Base-by-base conservation (phyloP, 306 rosid genomes). In the Parietaria judaica region DNA sequence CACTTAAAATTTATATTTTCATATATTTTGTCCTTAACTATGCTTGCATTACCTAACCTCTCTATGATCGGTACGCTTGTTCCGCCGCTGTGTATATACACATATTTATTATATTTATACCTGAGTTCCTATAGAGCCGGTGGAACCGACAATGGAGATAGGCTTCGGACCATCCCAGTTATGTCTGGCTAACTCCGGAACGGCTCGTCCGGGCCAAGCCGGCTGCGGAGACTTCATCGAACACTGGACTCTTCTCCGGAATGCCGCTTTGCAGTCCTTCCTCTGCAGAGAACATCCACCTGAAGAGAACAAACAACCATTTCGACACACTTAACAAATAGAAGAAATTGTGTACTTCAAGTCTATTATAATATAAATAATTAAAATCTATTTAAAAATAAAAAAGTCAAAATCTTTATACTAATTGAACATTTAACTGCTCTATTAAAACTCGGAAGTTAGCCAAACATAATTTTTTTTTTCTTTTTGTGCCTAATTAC, bases 101-200 rank as follows among this genome's bases (percentile, higher is more conserved):
- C 31, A 23, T 23, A 23, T 2, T 0, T 23, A 2, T 23, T 23
- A 41, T 41, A 8, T 5, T 53, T 35, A 53, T 74, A 92, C 99
- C 94, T 92, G 99, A 72, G 99, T 92, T 77, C 99, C 99, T 68
- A 92, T 92, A 11, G 96, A 92, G 64, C 99, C 99, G 39, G 99
- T 92, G 45, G 72, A 84, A 44, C 99, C 99, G 11, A 92, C 81
- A 31, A 92, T 73, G 44, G 99, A 86, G 36, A 92, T 92, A 38
- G 96, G 94, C 82, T 92, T 92, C 51, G 84, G 96, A 6, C 96
- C 99, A 37, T 88, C 90, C 95, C 94, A 86, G 50, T 76, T 76
- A 80, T 70, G 74, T 50, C 63, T 69, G 65, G 71, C 79, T 1
- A 63, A 13, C 66, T 88, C 95, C 0, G 71, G 65, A 11, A 81